These are phyloP conservation scores for Eucalyptus curtisii DNA, from an alignment of 345 rosid species.

Conservation along the genomic window DNA sequence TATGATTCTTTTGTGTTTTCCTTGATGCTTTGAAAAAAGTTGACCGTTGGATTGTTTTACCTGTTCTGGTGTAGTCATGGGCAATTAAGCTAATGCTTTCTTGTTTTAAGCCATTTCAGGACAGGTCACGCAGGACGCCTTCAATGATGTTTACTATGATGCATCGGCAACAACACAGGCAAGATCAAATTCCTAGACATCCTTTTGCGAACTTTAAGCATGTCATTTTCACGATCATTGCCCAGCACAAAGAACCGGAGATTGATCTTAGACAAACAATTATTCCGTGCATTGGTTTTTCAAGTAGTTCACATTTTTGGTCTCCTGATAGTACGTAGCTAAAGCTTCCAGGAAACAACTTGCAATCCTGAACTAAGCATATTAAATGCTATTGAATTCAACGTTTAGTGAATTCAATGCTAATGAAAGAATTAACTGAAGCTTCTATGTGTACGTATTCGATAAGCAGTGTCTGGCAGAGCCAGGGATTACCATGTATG, in stretches of 20 bases:
- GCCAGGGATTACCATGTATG: slow-evolving; percentile 31
- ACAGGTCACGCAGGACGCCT: not conserved
- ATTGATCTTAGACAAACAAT: not conserved
- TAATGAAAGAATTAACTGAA: not conserved
- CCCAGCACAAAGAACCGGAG: not conserved
- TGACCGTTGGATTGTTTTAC: not conserved
- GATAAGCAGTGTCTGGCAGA: slow-evolving; percentile 43
- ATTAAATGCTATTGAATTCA: not conserved
- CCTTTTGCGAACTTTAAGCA: not conserved
- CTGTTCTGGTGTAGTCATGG: not conserved
- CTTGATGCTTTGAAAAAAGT: not conserved
- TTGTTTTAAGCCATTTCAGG: not conserved
- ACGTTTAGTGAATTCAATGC: not conserved
- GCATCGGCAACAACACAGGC: not conserved
- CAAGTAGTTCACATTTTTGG: not conserved
- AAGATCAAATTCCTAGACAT: not conserved
- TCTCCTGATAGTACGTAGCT: not conserved
- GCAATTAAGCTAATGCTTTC: not conserved
- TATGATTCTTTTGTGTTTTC: not conserved
- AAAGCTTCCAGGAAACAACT: not conserved
- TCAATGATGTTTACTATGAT: not conserved
- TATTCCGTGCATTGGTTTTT: not conserved
- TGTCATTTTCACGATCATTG: not conserved
- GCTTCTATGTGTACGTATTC: not conserved
- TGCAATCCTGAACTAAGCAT: not conserved